Percentiles rank a stretch among this genome's conserved stretches.
Conservation (phyloP, 1,284 basidiomycete species). For the Tilletiopsis washingtonensis region DNA sequence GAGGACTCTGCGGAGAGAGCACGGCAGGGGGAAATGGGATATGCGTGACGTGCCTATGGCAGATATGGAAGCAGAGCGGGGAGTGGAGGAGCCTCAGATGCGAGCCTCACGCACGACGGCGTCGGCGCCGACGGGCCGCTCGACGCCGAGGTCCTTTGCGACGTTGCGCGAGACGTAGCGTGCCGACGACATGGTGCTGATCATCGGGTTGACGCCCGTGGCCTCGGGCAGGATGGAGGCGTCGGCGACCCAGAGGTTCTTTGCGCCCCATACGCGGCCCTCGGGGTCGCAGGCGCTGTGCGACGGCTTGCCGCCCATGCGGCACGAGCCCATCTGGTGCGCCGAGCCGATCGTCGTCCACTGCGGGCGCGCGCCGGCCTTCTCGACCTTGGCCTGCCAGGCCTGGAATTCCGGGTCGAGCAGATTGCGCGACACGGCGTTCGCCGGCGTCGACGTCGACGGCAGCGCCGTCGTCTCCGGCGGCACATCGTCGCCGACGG, state of each 20-base stretch:
- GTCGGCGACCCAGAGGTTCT: conserved; percentile 51
- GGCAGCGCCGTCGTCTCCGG: conserved; percentile 36
- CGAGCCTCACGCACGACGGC: too few species aligned
- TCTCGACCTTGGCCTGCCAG: conserved; percentile 40
- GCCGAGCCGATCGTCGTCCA: conserved; percentile 30
- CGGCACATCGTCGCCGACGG: conserved; percentile 9
- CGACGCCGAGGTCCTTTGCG: conserved; percentile 38
- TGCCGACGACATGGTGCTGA: conserved; percentile 47
- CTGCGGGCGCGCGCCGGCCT: conserved; percentile 25
- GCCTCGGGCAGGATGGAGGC: conserved; percentile 49
- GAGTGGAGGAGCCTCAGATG: too few species aligned
- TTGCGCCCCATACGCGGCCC: conserved; percentile 50
- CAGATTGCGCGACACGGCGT: conserved; percentile 28
- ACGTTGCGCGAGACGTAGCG: conserved; percentile 40
- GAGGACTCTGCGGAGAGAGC: too few species aligned
- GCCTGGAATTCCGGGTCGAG: conserved; percentile 30
- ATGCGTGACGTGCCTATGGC: too few species aligned
- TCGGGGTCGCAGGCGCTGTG: conserved; percentile 47
- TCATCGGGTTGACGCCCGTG: conserved; percentile 52
- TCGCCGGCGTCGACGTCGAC: conserved; percentile 26
- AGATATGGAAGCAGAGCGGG: too few species aligned
- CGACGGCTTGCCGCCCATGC: conserved; percentile 47
- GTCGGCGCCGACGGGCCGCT: not conserved
- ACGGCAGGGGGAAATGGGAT: too few species aligned
- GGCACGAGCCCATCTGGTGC: conserved; percentile 50